Evolutionary conservation across 345 rosid genomes (phyloP), one percentile per base, ranked within the genome.

Genomic region (Arabidopsis arenosa): DNA sequence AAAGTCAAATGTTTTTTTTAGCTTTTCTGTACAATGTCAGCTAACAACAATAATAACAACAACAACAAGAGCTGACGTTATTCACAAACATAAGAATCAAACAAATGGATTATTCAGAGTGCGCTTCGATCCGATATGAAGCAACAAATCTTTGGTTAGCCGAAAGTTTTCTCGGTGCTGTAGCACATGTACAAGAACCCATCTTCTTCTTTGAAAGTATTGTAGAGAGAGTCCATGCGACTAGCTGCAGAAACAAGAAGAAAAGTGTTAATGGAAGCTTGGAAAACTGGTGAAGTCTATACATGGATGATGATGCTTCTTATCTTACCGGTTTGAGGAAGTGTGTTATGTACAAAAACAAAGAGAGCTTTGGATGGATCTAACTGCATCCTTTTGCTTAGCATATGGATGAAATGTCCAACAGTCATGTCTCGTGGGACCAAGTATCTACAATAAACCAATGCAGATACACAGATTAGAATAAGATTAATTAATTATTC

Each of bases 101-200:
- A 66, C 41, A 72, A 65, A 77, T 66, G 68, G 63, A 58, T 64
- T 45, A 53, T 69, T 68, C 15, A 52, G 67, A 66, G 37, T 7
- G 40, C 37, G 58, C 41, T 64, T 6, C 4, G 55, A 41, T 52
- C 17, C 33, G 44, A 53, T 11, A 43, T 18, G 12, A 63, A 30
- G 40, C 40, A 17, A 40, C 30, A 49, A 43, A 49, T 66, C n/a
- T 5, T 41, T 36, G 1, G 64, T 78, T 60, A 78, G 79, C 84
- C 79, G 72, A 89, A 92, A 43, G 97, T 88, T 70, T 92, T 88
- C 86, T 92, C 95, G 43, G 87, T 88, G 86, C 97, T 88, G 85
- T 89, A 92, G 66, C 89, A 83, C 97, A 92, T 83, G 72, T 89
- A 92, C 70, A 78, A 9, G 75, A 88, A 91, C 9, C 95, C 97